Evolutionary conservation across 2,329 filamentous ascomycete species (phyloP), one percentile per base, ranked within the genome.

Genomic region (Fusarium virguliforme): DNA sequence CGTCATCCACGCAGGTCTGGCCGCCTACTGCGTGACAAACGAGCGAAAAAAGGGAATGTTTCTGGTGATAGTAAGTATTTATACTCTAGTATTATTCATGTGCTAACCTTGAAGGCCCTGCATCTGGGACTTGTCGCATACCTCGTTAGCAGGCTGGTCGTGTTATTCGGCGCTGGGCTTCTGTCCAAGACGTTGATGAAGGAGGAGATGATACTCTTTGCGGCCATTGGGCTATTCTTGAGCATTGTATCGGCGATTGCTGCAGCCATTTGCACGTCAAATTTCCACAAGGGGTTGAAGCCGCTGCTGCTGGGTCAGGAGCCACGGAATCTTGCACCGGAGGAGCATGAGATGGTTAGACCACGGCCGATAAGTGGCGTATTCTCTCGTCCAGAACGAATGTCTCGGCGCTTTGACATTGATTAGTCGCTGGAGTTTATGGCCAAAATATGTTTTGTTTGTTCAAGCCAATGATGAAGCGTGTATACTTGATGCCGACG

Each of bases 391-490:
- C 48, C 48, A 34, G 48, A 53, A 4, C 18, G 48, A 8, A 35
- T 53, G 30, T 53, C 48, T 15, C 48, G 48, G 9, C 48, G 48
- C 10, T 53, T 53, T 53, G 30, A 53, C 3, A 53, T 53, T 7
- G 48, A 53, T 1, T 53, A 51, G 48, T 3, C 6, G 10, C 24
- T 50, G n/a, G 10, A n/a, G 43, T 6, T n/a, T 3, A 5, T 4
- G 4, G 22, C 5, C 4, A 12, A 13, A 8, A 30, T 48, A 48
- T 6, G 4, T 30, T 10, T 48, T 48, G 24, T 30, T 30, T n/a
- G 43, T 26, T 18, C 24, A 13, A 12, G 26, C 30, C 15, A 48
- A 48, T 48, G 43, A 48, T 30, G 24, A 48, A 10, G 15, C 15
- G 8, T 30, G 43, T 15, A n/a, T 30, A n/a, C 26, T 18, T 48